Evolutionary conservation across 2,329 filamentous ascomycete species (phyloP).

Genomic region (Waltergamsia citrina): DNA sequence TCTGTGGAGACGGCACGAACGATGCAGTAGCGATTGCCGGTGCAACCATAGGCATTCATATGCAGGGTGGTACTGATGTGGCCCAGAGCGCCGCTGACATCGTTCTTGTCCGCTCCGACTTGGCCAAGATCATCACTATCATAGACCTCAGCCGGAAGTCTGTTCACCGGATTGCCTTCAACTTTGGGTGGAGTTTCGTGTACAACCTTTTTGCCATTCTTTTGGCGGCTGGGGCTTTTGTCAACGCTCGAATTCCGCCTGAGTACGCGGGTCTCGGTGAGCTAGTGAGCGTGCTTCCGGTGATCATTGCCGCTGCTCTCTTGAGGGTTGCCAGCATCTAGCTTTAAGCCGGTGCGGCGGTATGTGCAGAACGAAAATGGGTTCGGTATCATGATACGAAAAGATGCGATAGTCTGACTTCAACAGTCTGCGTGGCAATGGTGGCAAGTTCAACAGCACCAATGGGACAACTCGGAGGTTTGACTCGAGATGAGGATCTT

Average conservation of each 20-base stretch:
- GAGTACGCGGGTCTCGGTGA: conserved; percentile 52
- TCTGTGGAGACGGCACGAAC: conserved; percentile 56
- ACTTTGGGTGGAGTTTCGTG: conserved; percentile 51
- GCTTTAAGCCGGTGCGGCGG: too few species aligned
- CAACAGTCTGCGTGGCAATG: too few species aligned
- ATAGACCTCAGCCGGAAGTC: conserved; percentile 33
- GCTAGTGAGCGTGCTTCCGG: conserved; percentile 54
- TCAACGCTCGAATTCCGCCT: conserved; percentile 38
- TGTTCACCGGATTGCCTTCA: conserved; percentile 40
- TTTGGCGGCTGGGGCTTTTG: conserved; percentile 49
- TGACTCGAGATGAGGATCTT: too few species aligned
- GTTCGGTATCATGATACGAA: too few species aligned
- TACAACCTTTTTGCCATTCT: conserved; percentile 56
- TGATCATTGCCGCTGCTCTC: conserved; percentile 45
- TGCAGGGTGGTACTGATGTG: conserved; percentile 41
- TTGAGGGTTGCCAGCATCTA: conserved; percentile 29
- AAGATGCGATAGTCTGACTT: too few species aligned
- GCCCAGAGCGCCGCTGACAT: conserved; percentile 47
- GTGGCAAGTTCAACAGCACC: too few species aligned
- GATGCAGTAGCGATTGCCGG: conserved; percentile 52
- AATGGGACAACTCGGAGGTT: too few species aligned
- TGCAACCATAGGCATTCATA: conserved; percentile 50
- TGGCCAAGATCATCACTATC: conserved; percentile 39
- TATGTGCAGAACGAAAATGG: too few species aligned
- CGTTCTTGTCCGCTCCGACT: conserved; percentile 40